Evolutionary conservation across 2,329 filamentous ascomycete species (phyloP), one percentile per base, ranked within the genome.

Genomic region (Colletotrichum truncatum): DNA sequence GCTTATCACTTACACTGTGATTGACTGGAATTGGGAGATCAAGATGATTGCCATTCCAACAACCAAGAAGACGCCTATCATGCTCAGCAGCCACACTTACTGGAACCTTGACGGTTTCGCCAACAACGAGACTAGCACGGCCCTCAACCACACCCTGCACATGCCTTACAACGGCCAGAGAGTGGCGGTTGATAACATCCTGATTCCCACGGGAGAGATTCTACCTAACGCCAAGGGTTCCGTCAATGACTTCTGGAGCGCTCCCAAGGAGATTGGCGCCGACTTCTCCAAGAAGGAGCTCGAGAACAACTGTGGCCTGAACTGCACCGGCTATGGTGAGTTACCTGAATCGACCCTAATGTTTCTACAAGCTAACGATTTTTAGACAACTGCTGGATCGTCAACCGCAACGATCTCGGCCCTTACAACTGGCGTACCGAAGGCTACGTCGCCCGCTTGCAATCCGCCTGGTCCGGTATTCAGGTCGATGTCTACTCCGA

Each of bases 51-150:
- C 91, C 39, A 76, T 91, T 59, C 82, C 91, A 3, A 89, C 89
- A 8, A 92, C 90, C 28, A 88, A 92, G 79, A 90, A 89, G 80
- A 94, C 92, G 6, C 92, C 92, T 51, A 93, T 95, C 76, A 94
- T 95, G 92, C 84, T 95, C 63, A 92, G 86, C 74, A 85, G 81
- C 69, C 83, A 92, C 81, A 87, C 87, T 7, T 95, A 95, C 83
- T 95, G 92, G 92, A 94, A 94, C 75, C 82, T 95, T 45, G 92
- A 94, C 72, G 92, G 89, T 32, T 95, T 92, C 72, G 84, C 90
- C 72, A 93, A 94, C 79, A 87, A 90, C 63, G 84, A 91, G 74
- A 92, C 90, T 2, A 81, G 83, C 62, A 82, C 80, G 2, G 85
- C 86, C 12, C 82, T 92, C 57, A 92, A 94, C 80, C 90, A 94